Percentiles rank a stretch among this genome's conserved stretches.
Evolutionary conservation across 306 rosid species (phyloP).

Genomic region (Casuarina equisetifolia): DNA sequence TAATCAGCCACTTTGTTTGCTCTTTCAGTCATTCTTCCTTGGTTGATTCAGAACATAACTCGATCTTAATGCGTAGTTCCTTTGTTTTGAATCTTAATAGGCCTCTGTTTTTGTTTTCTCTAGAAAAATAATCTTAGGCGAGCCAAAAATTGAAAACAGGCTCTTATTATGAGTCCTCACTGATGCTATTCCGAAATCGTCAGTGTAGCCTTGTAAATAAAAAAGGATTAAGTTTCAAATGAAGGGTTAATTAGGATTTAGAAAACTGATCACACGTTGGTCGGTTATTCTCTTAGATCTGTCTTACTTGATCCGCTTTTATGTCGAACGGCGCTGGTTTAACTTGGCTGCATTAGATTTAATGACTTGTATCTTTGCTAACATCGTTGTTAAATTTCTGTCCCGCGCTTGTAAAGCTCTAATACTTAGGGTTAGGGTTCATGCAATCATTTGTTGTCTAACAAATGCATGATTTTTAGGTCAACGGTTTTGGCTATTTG

Average conservation of each 20-base stretch:
- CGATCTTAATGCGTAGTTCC: background rate
- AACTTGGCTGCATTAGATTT: background rate
- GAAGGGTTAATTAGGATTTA: background rate
- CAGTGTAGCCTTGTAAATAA: background rate
- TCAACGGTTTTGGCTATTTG: slow-evolving; percentile 6
- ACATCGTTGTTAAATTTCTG: background rate
- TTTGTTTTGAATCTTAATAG: background rate
- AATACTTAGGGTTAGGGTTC: slow-evolving; percentile 74
- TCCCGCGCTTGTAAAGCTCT: background rate
- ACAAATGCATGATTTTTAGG: background rate
- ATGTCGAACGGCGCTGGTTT: background rate
- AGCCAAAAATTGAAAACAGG: background rate
- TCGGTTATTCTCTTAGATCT: background rate
- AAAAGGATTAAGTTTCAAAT: background rate
- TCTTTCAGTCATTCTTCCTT: background rate
- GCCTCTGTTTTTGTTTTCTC: background rate
- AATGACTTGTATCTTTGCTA: background rate
- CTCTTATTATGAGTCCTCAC: background rate
- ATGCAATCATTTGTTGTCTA: slow-evolving; percentile 17
- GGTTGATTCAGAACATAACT: background rate
- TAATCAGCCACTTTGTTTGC: background rate
- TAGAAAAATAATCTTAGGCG: background rate
- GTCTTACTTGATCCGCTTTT: background rate
- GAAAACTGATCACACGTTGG: slow-evolving; percentile 7
- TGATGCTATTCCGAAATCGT: background rate